phyloP scores from a whole-genome alignment of 441 rosid species.

The Kokia cookei region DNA sequence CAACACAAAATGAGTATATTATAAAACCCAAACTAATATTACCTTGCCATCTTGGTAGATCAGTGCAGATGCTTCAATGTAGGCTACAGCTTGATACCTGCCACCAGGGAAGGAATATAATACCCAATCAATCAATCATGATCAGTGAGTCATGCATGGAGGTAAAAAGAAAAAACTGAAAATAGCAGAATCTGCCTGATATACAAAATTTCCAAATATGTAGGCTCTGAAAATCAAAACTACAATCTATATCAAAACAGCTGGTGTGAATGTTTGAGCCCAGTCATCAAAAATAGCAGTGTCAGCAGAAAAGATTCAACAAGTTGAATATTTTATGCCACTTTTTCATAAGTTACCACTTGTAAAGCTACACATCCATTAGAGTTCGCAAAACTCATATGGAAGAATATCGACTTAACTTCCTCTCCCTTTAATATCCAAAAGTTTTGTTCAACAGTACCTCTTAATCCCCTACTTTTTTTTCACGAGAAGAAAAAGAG shows the following conservation, averaged over 20 bases:
- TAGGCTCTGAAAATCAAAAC: not conserved
- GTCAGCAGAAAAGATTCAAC: not conserved
- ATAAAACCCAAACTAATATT: not conserved
- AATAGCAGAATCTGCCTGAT: not conserved
- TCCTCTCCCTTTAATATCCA: too few relatives aligned
- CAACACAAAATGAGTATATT: not conserved
- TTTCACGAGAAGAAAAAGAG: not conserved
- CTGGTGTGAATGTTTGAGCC: not conserved
- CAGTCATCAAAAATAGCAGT: not conserved
- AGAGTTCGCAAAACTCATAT: not conserved
- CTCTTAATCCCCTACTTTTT: not conserved
- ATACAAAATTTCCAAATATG: not conserved
- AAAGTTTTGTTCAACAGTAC: not conserved
- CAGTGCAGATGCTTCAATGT: conserved; percentile 91
- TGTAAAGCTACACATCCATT: not conserved
- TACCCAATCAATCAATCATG: not conserved
- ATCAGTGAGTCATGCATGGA: not conserved
- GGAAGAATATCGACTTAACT: not conserved
- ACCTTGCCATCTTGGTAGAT: conserved; percentile 99
- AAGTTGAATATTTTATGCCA: not conserved
- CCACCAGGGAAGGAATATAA: conserved; percentile 9
- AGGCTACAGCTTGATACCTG: conserved; percentile 98
- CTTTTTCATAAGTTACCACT: not conserved
- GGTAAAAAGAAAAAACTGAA: not conserved
- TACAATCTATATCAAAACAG: not conserved